Percentiles rank a stretch among this genome's conserved stretches.
These are phyloP conservation scores for Ajuga reptans DNA, from an alignment of 305 asterid species.

Conservation along the genomic window DNA sequence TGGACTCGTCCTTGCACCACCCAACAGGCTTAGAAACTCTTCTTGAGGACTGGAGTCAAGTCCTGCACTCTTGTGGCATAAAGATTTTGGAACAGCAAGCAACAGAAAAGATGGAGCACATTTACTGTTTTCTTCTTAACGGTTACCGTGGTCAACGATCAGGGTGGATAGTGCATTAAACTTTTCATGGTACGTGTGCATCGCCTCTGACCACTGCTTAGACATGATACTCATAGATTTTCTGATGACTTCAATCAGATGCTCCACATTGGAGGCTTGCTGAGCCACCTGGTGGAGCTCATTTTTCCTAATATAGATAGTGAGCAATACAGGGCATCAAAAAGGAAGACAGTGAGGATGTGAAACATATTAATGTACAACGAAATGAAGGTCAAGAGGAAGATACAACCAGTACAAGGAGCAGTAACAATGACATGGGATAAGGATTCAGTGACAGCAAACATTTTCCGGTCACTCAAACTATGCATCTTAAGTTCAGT, in stretches of 20 bases:
- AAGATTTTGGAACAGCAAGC: constrained; percentile 21
- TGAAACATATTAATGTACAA: neutral
- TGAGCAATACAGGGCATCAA: constrained; percentile 12
- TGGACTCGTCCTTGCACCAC: constrained; percentile 96
- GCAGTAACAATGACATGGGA: neutral
- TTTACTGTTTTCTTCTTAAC: constrained; percentile 4
- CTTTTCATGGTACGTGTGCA: constrained; percentile 68
- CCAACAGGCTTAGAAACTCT: constrained; percentile 80
- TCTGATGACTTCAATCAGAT: constrained; percentile 67
- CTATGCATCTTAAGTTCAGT: neutral
- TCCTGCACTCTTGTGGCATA: constrained; percentile 40
- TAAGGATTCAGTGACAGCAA: neutral
- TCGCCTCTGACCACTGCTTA: constrained; percentile 88
- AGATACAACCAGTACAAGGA: neutral
- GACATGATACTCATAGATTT: constrained; percentile 70
- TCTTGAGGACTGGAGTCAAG: constrained; percentile 84
- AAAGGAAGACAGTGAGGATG: neutral
- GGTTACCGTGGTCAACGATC: constrained; percentile 76
- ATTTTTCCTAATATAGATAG: constrained; percentile 50
- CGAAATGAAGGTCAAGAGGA: neutral
- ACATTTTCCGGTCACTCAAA: neutral
- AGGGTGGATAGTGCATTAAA: constrained; percentile 63
- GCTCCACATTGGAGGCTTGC: constrained; percentile 89
- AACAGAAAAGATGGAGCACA: constrained; percentile 4
- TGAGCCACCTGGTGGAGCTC: constrained; percentile 96